Percentiles rank a stretch among this genome's conserved stretches.
Conservation (phyloP, 176 grass and related monocot species). For the Bothriochloa decipiens region DNA sequence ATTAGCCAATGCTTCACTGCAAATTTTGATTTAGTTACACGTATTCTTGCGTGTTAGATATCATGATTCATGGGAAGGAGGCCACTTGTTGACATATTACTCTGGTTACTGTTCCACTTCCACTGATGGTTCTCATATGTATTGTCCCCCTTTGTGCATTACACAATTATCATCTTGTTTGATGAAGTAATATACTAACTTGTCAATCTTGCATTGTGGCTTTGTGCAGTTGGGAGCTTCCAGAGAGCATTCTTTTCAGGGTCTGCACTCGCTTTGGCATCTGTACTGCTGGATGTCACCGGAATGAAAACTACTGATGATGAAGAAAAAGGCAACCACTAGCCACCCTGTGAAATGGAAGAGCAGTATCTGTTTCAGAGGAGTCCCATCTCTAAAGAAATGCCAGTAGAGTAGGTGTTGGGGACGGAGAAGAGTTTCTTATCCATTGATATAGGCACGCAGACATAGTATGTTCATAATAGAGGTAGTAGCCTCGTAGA, state of each 20-base stretch:
- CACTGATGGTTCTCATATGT: background rate
- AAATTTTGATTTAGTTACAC: background rate
- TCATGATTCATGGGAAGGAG: background rate
- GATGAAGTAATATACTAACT: background rate
- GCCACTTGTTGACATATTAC: background rate
- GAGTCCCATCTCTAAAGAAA: constrained; percentile 1
- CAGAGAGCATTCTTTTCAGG: constrained; percentile 43
- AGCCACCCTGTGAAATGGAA: constrained; percentile 10
- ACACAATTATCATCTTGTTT: background rate
- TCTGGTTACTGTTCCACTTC: background rate
- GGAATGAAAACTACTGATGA: constrained; percentile 49
- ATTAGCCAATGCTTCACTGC: background rate
- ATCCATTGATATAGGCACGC: background rate
- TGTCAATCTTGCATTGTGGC: constrained; percentile 32
- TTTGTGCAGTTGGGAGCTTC: constrained; percentile 41
- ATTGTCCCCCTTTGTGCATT: background rate
- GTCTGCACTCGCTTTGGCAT: constrained; percentile 55
- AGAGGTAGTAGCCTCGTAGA: background rate
- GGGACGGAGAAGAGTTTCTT: constrained; percentile 12
- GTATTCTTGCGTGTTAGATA: background rate
- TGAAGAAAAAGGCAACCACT: constrained; percentile 34
- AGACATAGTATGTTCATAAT: constrained; percentile 38
- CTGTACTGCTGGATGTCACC: constrained; percentile 50
- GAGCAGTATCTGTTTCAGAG: constrained; percentile 11
- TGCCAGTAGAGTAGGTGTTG: background rate